Percentiles rank a stretch among this genome's conserved stretches.
Evolutionary conservation across 2,329 filamentous ascomycete genomes (phyloP).

Genomic region (Penicillium sp.): DNA sequence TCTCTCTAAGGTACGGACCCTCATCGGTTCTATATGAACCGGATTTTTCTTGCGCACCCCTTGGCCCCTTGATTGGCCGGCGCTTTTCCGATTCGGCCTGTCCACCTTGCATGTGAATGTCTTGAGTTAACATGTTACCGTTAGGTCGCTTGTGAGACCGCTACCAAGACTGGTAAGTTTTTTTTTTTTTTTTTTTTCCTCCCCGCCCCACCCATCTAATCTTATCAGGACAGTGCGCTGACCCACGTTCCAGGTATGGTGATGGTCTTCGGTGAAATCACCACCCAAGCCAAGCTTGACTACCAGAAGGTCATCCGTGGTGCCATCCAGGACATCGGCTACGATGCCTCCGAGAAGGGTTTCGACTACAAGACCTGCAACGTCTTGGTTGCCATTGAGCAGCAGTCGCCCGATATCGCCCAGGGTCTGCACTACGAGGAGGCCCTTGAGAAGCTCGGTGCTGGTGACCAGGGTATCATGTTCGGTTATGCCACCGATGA

Average conservation of each 20-base stretch:
- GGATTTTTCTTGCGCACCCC: no score
- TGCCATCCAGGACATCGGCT: slow-evolving; percentile 96
- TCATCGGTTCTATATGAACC: no score
- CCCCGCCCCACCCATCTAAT: no score
- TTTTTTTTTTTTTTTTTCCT: no score
- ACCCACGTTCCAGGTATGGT: slow-evolving; percentile 57
- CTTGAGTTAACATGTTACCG: no score
- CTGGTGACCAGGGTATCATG: slow-evolving; percentile 99
- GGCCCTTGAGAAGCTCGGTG: slow-evolving; percentile 93
- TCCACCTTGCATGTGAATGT: no score
- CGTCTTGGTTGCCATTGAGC: slow-evolving; percentile 95
- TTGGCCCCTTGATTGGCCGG: no score
- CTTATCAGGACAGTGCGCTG: slow-evolving; percentile 13
- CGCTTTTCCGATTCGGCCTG: no score
- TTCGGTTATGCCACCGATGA: slow-evolving; percentile 99
- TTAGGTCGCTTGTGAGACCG: slow-evolving; percentile 97
- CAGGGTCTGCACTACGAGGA: slow-evolving; percentile 98
- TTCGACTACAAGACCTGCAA: slow-evolving; percentile 99
- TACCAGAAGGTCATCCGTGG: slow-evolving; percentile 96
- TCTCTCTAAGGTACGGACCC: slow-evolving; percentile 96
- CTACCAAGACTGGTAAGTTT: slow-evolving; percentile 91
- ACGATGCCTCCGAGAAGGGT: slow-evolving; percentile 92
- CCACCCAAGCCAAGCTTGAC: slow-evolving; percentile 88
- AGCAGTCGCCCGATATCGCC: slow-evolving; percentile 97
- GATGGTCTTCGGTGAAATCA: slow-evolving; percentile 98